These are phyloP conservation scores for Epichloe elymi DNA, from an alignment of 2,329 filamentous ascomycete genomes.

Conservation along the genomic window DNA sequence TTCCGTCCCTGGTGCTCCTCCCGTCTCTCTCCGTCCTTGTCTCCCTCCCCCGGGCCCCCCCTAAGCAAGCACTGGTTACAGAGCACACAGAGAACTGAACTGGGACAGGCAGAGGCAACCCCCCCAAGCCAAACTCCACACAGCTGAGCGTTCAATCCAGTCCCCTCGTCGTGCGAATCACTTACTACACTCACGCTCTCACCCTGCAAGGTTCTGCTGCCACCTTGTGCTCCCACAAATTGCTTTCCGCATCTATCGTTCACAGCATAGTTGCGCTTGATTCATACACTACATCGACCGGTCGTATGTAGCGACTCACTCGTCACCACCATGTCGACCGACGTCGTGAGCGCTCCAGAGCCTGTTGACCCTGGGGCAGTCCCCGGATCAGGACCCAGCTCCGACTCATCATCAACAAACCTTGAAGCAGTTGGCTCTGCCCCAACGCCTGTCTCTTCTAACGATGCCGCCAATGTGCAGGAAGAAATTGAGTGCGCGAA, in stretches of 20 bases:
- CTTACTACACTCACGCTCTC: constrained; percentile 1
- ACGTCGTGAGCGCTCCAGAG: constrained; percentile 37
- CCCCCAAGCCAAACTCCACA: not conserved
- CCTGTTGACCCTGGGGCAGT: constrained; percentile 12
- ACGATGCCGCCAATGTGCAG: constrained; percentile 15
- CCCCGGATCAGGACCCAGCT: constrained; percentile 14
- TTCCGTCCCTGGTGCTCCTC: not conserved
- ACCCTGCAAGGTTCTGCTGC: constrained; percentile 3
- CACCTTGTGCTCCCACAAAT: constrained; percentile 4
- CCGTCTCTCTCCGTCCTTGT: not conserved
- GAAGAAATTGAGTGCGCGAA: constrained; percentile 24
- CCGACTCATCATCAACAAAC: constrained; percentile 7
- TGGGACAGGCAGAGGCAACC: too few relatives aligned
- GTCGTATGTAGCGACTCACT: constrained; percentile 24
- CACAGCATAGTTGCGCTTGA: not conserved
- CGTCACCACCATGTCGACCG: constrained; percentile 38
- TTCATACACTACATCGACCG: constrained; percentile 18
- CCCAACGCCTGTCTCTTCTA: constrained; percentile 10
- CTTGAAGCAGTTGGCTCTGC: constrained; percentile 5
- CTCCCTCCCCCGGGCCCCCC: too few relatives aligned
- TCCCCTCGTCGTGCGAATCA: constrained; percentile 4
- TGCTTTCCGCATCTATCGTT: not conserved
- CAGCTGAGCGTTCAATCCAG: not conserved
- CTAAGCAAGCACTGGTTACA: not conserved
- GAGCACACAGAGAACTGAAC: not conserved